phyloP scores from a whole-genome alignment of 1,284 basidiomycete species.

The Apiotrichum veenhuisii region DNA sequence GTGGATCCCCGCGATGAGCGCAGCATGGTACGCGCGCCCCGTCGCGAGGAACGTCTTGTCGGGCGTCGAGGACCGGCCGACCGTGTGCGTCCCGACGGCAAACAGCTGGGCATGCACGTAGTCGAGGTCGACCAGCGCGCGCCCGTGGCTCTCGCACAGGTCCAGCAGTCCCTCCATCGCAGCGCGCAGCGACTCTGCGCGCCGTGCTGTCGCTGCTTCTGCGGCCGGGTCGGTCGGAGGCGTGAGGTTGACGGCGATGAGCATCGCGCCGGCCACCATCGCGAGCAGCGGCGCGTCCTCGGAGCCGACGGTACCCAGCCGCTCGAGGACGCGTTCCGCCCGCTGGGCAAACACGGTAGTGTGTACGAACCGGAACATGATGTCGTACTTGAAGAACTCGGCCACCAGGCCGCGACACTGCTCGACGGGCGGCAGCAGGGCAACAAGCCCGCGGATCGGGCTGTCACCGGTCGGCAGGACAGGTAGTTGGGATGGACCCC shows the following conservation, averaged over 20 bases:
- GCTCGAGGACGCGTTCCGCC: neutral
- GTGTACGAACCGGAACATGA: conserved; percentile 10
- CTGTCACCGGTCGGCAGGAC: too few relatives aligned
- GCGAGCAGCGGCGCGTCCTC: conserved; percentile 2
- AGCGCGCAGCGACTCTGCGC: neutral
- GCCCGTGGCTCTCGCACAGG: conserved; percentile 1
- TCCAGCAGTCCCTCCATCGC: neutral
- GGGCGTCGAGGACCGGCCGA: neutral
- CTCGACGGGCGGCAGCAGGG: conserved; percentile 1
- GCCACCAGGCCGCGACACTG: neutral
- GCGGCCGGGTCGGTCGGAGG: too few relatives aligned
- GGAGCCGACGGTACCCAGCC: neutral
- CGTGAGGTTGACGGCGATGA: neutral
- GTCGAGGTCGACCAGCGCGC: neutral
- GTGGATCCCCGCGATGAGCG: neutral
- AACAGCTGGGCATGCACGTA: conserved; percentile 3
- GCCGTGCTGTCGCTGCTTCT: too few relatives aligned
- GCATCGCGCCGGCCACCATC: neutral
- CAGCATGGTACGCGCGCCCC: conserved; percentile 5
- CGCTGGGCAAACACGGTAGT: conserved; percentile 1
- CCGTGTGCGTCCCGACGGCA: neutral
- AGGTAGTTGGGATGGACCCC: too few relatives aligned
- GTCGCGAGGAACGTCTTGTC: neutral
- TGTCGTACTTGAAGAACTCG: conserved; percentile 3
- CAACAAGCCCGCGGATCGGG: neutral